Evolutionary conservation across 371 early-diverging fungal genomes (phyloP).

Genomic region (Capillidium heterosporum): DNA sequence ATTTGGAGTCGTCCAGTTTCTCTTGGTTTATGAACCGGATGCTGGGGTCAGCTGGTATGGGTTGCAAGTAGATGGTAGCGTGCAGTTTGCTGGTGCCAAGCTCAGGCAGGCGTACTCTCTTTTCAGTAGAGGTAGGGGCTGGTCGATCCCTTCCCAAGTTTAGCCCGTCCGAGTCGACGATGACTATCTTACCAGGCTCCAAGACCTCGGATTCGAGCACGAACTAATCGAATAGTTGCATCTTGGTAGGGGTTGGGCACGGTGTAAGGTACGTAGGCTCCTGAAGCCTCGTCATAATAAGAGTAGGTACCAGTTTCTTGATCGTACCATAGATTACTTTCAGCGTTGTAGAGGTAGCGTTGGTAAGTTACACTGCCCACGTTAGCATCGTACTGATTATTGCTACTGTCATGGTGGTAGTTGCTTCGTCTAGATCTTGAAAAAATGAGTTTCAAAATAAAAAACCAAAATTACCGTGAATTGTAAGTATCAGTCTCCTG

Average conservation of each 20-base stretch:
- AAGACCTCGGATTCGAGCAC: slow-evolving; percentile 4
- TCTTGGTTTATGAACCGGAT: not conserved
- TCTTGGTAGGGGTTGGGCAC: not conserved
- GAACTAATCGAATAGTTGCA: not conserved
- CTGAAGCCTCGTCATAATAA: not conserved
- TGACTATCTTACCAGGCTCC: not conserved
- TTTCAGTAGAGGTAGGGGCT: not conserved
- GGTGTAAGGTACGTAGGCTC: not conserved
- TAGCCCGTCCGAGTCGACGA: not conserved
- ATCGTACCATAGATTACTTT: not conserved
- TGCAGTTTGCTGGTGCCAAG: not conserved
- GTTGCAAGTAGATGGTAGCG: not conserved
- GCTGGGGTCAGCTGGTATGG: not conserved
- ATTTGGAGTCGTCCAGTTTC: slow-evolving; percentile 2
- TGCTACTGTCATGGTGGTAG: too few species aligned
- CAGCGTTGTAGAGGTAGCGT: not conserved
- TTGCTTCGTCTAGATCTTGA: too few species aligned
- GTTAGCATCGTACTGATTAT: too few species aligned
- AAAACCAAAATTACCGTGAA: too few species aligned
- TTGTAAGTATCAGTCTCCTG: too few species aligned
- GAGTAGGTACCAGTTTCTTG: not conserved
- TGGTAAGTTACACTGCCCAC: too few species aligned
- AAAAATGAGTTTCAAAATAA: too few species aligned
- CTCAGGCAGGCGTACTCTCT: not conserved
- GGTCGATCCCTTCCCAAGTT: not conserved